Conservation (phyloP, 805 yeast species). For the Candida corydali region DNA sequence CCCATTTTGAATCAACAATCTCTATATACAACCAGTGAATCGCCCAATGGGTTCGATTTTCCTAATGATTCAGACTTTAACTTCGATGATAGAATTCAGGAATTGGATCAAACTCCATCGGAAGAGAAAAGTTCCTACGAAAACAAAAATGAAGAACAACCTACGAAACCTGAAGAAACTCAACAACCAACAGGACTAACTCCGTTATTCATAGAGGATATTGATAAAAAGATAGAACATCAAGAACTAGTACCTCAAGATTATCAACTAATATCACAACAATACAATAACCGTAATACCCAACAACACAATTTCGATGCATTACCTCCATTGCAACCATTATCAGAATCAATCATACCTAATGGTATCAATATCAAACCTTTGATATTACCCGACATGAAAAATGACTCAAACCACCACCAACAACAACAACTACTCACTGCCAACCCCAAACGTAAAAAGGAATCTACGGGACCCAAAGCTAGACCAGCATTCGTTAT, state of each 20-base stretch:
- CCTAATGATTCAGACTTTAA: not conserved
- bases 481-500: constrained; percentile 85
- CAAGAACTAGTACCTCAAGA: constrained; percentile 8
- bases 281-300: not conserved
- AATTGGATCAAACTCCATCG: constrained; percentile 1
- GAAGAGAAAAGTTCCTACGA: constrained; percentile 3
- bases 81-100: constrained; percentile 3
- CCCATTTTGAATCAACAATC: constrained; percentile 6
- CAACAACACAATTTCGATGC: constrained; percentile 1
- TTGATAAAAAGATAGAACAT: not conserved
- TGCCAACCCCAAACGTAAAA: constrained; percentile 13
- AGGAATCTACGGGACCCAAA: constrained; percentile 40
- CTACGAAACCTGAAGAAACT: not conserved
- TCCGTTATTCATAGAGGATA: constrained; percentile 8
- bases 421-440: constrained; percentile 4
- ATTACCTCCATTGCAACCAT: constrained; percentile 24
- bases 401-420: not conserved
- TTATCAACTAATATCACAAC: constrained; percentile 3
- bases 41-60: not conserved
- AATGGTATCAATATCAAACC: constrained; percentile 17
- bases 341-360: constrained; percentile 28
- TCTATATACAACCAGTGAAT: not conserved
- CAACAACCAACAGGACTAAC: constrained; percentile 11
- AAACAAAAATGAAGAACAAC: not conserved
- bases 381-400: constrained; percentile 10